A percentile compares a stretch with the other conserved stretches of the same genome.
These are phyloP conservation scores for Zalaria sp. DNA, from an alignment of 2,329 filamentous ascomycete species.

Conservation along the genomic window DNA sequence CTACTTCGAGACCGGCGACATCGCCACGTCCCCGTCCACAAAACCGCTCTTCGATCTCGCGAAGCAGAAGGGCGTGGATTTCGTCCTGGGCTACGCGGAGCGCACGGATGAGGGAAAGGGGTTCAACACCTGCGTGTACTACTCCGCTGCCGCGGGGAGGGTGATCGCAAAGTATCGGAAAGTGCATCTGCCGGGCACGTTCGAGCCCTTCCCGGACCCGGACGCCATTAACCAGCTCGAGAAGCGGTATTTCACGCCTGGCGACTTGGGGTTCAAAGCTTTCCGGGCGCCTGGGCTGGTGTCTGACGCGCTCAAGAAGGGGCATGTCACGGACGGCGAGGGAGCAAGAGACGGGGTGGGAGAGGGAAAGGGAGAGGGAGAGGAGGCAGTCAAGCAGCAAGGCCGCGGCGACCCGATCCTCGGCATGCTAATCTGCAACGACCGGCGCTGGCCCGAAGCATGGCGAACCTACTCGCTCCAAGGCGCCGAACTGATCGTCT, in stretches of 20 bases:
- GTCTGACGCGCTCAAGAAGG: conserved; percentile 20
- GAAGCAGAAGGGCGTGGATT: conserved; percentile 32
- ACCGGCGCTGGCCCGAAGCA: conserved; percentile 38
- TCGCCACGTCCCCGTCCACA: conserved; percentile 28
- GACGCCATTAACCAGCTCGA: conserved; percentile 40
- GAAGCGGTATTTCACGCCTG: conserved; percentile 40
- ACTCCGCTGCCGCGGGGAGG: conserved; percentile 26
- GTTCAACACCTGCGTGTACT: conserved; percentile 40
- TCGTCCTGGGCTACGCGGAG: conserved; percentile 41
- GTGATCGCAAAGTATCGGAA: conserved; percentile 41
- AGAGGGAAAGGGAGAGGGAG: background rate
- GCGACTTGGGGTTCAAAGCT: conserved; percentile 38
- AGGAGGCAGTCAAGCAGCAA: background rate
- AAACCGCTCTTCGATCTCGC: conserved; percentile 37
- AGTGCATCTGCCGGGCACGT: conserved; percentile 39
- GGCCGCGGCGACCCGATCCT: conserved; percentile 36
- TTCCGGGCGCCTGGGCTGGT: conserved; percentile 37
- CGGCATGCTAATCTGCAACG: conserved; percentile 43
- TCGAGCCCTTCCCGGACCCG: conserved; percentile 35
- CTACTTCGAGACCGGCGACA: conserved; percentile 37
- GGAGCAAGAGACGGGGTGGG: background rate
- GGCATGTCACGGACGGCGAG: conserved; percentile 10
- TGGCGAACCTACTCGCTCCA: conserved; percentile 40
- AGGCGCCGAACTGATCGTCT: conserved; percentile 33
- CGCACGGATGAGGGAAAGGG: conserved; percentile 28